Base-by-base conservation (phyloP, 2,329 filamentous ascomycete species). In the Verticillium alfalfae region DNA sequence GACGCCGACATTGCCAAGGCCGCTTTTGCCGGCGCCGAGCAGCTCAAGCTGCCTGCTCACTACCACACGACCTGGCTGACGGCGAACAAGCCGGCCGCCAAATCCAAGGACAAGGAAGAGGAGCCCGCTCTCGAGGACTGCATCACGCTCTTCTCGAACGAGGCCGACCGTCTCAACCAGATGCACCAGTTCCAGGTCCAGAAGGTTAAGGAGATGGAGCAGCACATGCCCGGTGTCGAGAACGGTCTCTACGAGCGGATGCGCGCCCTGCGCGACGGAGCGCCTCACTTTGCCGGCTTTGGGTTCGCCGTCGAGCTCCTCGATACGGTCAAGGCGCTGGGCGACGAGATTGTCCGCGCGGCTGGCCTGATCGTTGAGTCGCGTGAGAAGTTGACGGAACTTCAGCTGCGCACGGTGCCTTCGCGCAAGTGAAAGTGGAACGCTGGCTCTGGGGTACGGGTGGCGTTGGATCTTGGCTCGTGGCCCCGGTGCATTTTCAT, bases 21-120 rank as follows among this genome's bases (percentile, higher is more conserved):
- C 60, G 86, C 85, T 64, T 91, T 92, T 79, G 85, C 88, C 62
- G 88, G 88, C 26, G 86, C 91, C 37, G 88, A 92, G 69, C 91
- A 91, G 69, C 80, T 93, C 60, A 88, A 88, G 67, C 79, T 93
- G 16, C 91, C 91, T 3, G 74, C 78, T 15, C 81, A 83, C 67
- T 84, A 83, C 66, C 81, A 84, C 66, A 76, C 78, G 60, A 78
- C 78, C 0, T 77, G 78, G 13, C 75, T 80, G 1, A 79, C 78
- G 45, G 76, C 76, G 13, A 75, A 72, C 34, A 65, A 72, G 10
- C 60, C 59, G 1, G 36, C 52, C 8, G 61, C 59, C 39, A 58
- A 63, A 52, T 45, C 64, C 74, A 5, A 70, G 66, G 75, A 77
- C 63, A 75, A 78, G 63, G 72, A 78, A 49, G 75, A 78, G 59